These are phyloP conservation scores for Camptophora hylomeconis DNA, from an alignment of 2,329 filamentous ascomycete genomes.

Conservation along the genomic window DNA sequence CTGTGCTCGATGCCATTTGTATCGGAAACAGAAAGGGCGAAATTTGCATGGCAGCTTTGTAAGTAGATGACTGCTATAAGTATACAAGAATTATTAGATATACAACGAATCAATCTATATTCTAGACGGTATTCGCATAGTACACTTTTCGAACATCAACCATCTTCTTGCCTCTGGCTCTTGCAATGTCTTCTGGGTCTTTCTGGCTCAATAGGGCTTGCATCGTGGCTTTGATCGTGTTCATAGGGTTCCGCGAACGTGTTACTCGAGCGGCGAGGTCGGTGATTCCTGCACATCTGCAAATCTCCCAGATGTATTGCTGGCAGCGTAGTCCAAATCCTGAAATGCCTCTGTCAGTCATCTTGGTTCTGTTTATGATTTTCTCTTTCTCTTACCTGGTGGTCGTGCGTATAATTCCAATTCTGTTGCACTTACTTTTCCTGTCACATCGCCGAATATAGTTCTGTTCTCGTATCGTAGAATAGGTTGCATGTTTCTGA, in stretches of 20 bases:
- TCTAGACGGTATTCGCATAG: conserved; percentile 64
- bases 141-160: conserved; percentile 96
- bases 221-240: conserved; percentile 85
- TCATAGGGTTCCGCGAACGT: conserved; percentile 90
- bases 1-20: background rate
- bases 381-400: conserved; percentile 53
- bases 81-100: background rate
- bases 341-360: conserved; percentile 25
- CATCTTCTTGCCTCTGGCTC: conserved; percentile 82
- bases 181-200: conserved; percentile 78
- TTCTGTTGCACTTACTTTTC: conserved; percentile 78
- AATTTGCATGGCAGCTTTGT: background rate
- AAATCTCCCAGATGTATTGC: conserved; percentile 87
- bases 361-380: too few species aligned
- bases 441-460: conserved; percentile 71
- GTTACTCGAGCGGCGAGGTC: conserved; percentile 76
- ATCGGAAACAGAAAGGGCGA: background rate
- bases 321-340: conserved; percentile 91
- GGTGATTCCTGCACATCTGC: conserved; percentile 69
- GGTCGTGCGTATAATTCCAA: conserved; percentile 71
- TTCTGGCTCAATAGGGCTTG: conserved; percentile 71
- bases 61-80: background rate
- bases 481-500: conserved; percentile 88
- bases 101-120: background rate
- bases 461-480: conserved; percentile 83